Conservation (phyloP, 2,329 filamentous ascomycete genomes). For the Reticulascus tulasneorum region DNA sequence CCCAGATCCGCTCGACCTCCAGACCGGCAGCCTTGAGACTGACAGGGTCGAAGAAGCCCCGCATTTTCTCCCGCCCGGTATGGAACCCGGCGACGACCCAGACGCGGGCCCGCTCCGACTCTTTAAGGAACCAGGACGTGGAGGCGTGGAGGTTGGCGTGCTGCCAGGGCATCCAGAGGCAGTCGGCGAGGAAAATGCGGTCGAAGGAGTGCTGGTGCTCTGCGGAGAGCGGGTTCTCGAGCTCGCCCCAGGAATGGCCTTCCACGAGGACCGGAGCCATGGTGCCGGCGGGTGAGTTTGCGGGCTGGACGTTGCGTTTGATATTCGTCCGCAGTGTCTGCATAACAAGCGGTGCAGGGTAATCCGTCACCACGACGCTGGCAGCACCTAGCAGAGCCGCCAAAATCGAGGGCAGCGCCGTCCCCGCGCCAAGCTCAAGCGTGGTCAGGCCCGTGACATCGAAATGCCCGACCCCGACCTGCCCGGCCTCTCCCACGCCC, state of each 20-base stretch:
- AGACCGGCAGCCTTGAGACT: slow-evolving; percentile 47
- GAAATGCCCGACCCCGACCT: slow-evolving; percentile 26
- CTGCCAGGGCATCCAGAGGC: slow-evolving; percentile 71
- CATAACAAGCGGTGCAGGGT: slow-evolving; percentile 59
- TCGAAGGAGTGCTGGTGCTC: slow-evolving; percentile 42
- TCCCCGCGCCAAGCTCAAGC: slow-evolving; percentile 66
- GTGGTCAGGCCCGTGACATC: slow-evolving; percentile 47
- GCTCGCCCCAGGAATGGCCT: slow-evolving; percentile 63
- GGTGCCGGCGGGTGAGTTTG: slow-evolving; percentile 26
- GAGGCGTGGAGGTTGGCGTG: slow-evolving; percentile 63
- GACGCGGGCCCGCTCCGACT: slow-evolving; percentile 42
- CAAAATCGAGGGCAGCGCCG: slow-evolving; percentile 49
- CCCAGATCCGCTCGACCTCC: slow-evolving; percentile 62
- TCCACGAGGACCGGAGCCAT: slow-evolving; percentile 37
- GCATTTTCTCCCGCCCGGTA: slow-evolving; percentile 62
- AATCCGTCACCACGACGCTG: slow-evolving; percentile 61
- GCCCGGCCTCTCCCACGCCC: neutral
- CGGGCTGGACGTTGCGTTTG: slow-evolving; percentile 39
- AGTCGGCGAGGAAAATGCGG: slow-evolving; percentile 66
- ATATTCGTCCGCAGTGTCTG: slow-evolving; percentile 57
- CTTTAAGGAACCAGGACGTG: slow-evolving; percentile 57
- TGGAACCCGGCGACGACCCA: slow-evolving; percentile 71
- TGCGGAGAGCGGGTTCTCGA: slow-evolving; percentile 28
- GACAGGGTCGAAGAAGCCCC: slow-evolving; percentile 55
- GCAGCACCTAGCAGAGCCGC: slow-evolving; percentile 41